These are phyloP conservation scores for Urochloa ruziziensis DNA, from an alignment of 176 grass and related monocot genomes.

Conservation along the genomic window DNA sequence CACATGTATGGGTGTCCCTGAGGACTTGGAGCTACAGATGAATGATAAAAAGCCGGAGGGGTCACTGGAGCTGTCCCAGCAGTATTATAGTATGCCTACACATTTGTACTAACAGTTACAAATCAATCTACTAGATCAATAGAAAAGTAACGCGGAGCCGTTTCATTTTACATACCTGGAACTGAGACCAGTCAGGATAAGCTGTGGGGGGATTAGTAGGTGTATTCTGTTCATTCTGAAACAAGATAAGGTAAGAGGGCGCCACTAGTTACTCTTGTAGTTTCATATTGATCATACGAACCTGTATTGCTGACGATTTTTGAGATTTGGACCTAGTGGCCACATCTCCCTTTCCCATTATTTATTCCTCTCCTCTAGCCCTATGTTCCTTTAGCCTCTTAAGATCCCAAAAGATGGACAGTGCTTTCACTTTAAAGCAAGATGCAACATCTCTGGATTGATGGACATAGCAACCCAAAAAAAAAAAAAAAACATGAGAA, in stretches of 20 bases:
- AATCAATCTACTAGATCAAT: constrained; percentile 32
- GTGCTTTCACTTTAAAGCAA: constrained; percentile 18
- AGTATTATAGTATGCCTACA: constrained; percentile 62
- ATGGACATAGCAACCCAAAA: constrained; percentile 19
- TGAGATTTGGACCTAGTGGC: constrained; percentile 58
- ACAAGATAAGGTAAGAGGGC: constrained; percentile 41
- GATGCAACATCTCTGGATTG: not conserved
- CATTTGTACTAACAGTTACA: constrained; percentile 25
- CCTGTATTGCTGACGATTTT: constrained; percentile 49
- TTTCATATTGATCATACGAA: constrained; percentile 34
- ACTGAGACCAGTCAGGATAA: constrained; percentile 66
- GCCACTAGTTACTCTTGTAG: constrained; percentile 1
- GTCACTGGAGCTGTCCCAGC: constrained; percentile 50
- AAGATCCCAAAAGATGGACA: not conserved
- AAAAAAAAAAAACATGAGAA: constrained; percentile 17
- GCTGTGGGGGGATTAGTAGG: constrained; percentile 52
- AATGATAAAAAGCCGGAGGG: constrained; percentile 52
- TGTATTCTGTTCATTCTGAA: constrained; percentile 52
- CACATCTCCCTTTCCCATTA: constrained; percentile 61
- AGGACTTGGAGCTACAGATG: constrained; percentile 40
- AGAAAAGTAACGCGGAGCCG: constrained; percentile 20
- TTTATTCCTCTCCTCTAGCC: constrained; percentile 24
- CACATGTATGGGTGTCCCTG: constrained; percentile 64
- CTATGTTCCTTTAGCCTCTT: constrained; percentile 25
- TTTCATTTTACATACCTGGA: constrained; percentile 49